Evolutionary conservation across 2,329 filamentous ascomycete genomes (phyloP).

Genomic region (Fusarium poae): DNA sequence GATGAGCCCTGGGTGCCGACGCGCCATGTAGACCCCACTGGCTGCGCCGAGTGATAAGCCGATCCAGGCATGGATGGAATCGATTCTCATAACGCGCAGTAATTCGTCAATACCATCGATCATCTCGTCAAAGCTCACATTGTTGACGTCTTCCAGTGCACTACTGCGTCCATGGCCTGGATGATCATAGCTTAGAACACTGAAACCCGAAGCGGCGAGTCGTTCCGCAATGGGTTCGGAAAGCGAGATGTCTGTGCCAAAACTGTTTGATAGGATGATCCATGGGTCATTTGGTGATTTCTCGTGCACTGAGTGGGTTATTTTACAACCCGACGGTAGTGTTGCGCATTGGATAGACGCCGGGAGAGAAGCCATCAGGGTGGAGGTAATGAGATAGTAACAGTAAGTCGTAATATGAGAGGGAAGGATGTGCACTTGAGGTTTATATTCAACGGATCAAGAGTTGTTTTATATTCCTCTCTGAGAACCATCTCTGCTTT

Average conservation of each 20-base stretch:
- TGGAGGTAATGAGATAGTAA: rapidly evolving
- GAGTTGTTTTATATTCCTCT: no score
- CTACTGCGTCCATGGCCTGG: constrained; percentile 4
- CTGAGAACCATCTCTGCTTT: background rate
- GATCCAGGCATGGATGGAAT: background rate
- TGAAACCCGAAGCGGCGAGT: background rate
- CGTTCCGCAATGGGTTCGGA: background rate
- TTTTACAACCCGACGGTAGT: background rate
- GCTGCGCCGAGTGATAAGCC: constrained; percentile 18
- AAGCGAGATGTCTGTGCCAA: constrained; percentile 5
- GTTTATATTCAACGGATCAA: background rate
- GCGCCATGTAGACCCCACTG: constrained; percentile 1
- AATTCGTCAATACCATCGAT: background rate
- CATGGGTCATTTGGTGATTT: background rate
- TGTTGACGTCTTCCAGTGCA: background rate
- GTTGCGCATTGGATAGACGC: background rate
- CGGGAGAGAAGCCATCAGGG: background rate
- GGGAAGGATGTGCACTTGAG: background rate
- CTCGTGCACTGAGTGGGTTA: background rate
- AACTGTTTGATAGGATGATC: constrained; percentile 8
- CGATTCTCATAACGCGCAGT: background rate
- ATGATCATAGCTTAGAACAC: constrained; percentile 16
- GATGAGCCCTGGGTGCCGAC: background rate
- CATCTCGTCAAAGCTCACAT: background rate
- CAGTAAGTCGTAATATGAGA: background rate